A percentile compares a stretch with the other conserved stretches of the same genome.
Conservation (phyloP, 164 flowering plant species). For the Brasenia schreberi region DNA sequence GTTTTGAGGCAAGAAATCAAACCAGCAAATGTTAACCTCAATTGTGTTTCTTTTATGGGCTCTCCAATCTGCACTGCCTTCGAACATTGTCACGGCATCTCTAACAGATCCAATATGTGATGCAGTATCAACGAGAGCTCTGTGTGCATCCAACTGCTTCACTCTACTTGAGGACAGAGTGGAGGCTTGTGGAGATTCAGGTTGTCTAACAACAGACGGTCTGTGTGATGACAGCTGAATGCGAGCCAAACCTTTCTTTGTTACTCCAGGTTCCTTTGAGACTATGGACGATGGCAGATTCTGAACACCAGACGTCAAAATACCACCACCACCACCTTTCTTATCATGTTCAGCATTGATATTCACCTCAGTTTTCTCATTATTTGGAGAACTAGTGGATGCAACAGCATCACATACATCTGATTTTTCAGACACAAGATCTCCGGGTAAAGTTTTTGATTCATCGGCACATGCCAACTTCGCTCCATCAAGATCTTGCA, state of each 20-base stretch:
- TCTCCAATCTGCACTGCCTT: slow-evolving; percentile 92
- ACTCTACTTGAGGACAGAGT: slow-evolving; percentile 6
- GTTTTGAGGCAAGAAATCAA: background rate
- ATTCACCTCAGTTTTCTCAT: background rate
- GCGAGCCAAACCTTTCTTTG: background rate
- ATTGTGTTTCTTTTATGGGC: slow-evolving; percentile 70
- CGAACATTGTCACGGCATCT: slow-evolving; percentile 82
- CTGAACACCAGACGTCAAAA: background rate
- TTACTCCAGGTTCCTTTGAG: background rate
- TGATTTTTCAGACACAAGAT: background rate
- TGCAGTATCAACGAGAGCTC: slow-evolving; percentile 49
- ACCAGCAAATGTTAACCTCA: slow-evolving; percentile 38
- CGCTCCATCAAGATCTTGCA: background rate
- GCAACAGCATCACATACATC: background rate
- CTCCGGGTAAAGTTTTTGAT: background rate
- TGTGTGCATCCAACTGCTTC: slow-evolving; percentile 12
- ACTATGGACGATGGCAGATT: background rate
- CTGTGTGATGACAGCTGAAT: background rate
- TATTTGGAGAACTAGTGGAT: background rate
- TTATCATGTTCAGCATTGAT: background rate
- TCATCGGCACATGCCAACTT: background rate
- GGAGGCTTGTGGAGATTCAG: background rate
- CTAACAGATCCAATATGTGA: slow-evolving; percentile 74
- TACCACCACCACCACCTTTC: background rate
- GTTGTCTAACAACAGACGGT: background rate